A percentile compares a stretch with the other conserved stretches of the same genome.
These are phyloP conservation scores for Populus alba DNA, from an alignment of 345 rosid genomes.

Conservation along the genomic window DNA sequence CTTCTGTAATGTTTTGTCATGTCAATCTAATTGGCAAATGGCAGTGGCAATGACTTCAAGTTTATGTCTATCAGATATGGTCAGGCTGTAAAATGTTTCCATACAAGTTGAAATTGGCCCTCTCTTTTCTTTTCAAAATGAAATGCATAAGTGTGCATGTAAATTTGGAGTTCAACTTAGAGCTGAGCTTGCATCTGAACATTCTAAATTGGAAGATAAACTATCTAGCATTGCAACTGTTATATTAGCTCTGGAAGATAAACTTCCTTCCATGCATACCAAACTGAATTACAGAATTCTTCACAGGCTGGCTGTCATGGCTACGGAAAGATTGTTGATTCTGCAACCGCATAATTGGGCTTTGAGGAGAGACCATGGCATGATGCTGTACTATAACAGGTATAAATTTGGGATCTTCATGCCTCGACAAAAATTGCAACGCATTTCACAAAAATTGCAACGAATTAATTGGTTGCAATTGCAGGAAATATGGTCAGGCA, in stretches of 20 bases:
- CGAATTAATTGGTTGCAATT: slow-evolving; percentile 4
- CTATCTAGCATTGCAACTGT: neutral
- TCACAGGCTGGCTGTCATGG: slow-evolving; percentile 78
- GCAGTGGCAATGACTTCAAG: neutral
- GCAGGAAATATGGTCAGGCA: slow-evolving; percentile 75
- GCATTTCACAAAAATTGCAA: neutral
- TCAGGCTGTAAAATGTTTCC: neutral
- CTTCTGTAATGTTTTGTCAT: neutral
- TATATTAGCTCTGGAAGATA: neutral
- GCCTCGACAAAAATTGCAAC: neutral
- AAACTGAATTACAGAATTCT: slow-evolving; percentile 1
- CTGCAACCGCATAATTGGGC: slow-evolving; percentile 87
- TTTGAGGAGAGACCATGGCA: slow-evolving; percentile 81
- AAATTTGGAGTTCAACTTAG: neutral
- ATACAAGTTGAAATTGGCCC: neutral
- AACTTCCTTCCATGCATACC: neutral
- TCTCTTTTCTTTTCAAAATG: neutral
- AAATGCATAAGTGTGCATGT: neutral
- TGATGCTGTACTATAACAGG: slow-evolving; percentile 86
- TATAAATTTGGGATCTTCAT: slow-evolving; percentile 11
- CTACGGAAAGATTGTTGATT: slow-evolving; percentile 78
- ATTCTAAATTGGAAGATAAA: neutral
- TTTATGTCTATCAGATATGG: neutral
- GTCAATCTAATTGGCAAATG: neutral
- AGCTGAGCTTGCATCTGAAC: neutral